Evolutionary conservation across 768 basidiomycete genomes (phyloP).

Genomic region (Gloeostereum incarnatum): DNA sequence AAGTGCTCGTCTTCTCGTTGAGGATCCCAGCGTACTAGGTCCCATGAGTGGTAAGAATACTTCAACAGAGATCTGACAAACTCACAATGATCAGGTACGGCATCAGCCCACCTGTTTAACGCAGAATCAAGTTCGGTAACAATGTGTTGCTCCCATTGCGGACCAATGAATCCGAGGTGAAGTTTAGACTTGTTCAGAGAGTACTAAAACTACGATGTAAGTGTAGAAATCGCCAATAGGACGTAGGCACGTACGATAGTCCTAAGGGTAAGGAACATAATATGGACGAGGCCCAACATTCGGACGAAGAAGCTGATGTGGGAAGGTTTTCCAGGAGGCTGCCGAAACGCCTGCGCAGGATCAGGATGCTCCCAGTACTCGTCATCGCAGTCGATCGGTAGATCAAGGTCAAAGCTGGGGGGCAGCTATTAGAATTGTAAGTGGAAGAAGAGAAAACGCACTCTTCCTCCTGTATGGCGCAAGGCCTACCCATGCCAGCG

Average conservation of each 20-base stretch:
- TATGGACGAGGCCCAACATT: constrained; percentile 34
- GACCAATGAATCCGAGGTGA: too few species aligned
- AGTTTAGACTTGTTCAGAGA: constrained; percentile 26
- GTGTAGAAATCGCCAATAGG: constrained; percentile 1
- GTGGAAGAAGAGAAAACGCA: constrained; percentile 15
- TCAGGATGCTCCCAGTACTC: constrained; percentile 36
- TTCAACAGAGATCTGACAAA: background rate
- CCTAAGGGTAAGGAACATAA: constrained; percentile 29
- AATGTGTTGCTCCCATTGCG: constrained; percentile 18
- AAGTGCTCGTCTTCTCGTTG: constrained; percentile 19
- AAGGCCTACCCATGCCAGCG: constrained; percentile 39
- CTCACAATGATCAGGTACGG: constrained; percentile 19
- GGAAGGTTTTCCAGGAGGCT: constrained; percentile 34
- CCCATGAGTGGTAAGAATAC: background rate
- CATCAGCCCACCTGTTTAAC: constrained; percentile 34
- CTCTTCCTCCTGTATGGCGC: constrained; percentile 51
- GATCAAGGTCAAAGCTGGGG: constrained; percentile 34
- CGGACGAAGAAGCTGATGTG: constrained; percentile 30
- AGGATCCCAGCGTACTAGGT: constrained; percentile 28
- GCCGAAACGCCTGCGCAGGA: constrained; percentile 30
- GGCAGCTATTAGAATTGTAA: background rate
- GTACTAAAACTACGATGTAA: constrained; percentile 16
- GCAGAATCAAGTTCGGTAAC: constrained; percentile 35
- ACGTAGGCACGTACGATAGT: constrained; percentile 24
- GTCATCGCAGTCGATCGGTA: constrained; percentile 47